Conservation (phyloP, 352 stramenopile species). For the Blastocystis sp. region DNA sequence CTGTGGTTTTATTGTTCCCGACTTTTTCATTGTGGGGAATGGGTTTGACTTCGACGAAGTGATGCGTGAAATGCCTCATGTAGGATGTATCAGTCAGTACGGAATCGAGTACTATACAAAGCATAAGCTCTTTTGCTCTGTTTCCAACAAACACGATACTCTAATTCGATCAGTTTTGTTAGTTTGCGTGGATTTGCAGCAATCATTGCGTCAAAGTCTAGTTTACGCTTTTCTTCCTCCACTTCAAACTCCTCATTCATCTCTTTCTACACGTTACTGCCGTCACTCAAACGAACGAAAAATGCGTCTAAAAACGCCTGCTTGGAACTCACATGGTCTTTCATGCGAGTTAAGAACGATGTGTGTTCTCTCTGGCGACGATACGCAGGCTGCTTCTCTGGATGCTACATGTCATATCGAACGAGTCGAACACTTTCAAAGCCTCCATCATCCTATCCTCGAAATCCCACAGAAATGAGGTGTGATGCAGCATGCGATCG, state of each 20-base stretch:
- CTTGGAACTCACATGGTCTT: conserved; percentile 65
- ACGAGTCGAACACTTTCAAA: conserved; percentile 71
- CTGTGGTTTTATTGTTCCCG: conserved; percentile 87
- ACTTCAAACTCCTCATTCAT: conserved; percentile 18
- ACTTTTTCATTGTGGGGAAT: conserved; percentile 79
- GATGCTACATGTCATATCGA: conserved; percentile 62
- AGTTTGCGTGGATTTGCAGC: conserved; percentile 16
- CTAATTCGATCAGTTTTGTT: conserved; percentile 14
- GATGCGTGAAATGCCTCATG: conserved; percentile 54
- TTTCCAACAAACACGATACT: conserved; percentile 6
- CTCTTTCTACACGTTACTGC: not conserved
- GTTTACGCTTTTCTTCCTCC: not conserved
- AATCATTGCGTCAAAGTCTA: conserved; percentile 43
- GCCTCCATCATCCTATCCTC: conserved; percentile 86
- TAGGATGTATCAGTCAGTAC: conserved; percentile 27
- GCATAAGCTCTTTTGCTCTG: conserved; percentile 34
- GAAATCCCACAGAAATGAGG: conserved; percentile 93
- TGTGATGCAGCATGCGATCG: conserved; percentile 89
- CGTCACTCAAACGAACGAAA: not conserved
- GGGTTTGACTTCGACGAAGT: conserved; percentile 55
- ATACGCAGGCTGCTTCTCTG: conserved; percentile 86
- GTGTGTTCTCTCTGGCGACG: conserved; percentile 82
- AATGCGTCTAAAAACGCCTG: conserved; percentile 65
- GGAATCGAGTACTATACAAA: conserved; percentile 59
- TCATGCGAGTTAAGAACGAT: conserved; percentile 85